phyloP scores from a whole-genome alignment of 768 basidiomycete genomes.

The Mycena galopus region DNA sequence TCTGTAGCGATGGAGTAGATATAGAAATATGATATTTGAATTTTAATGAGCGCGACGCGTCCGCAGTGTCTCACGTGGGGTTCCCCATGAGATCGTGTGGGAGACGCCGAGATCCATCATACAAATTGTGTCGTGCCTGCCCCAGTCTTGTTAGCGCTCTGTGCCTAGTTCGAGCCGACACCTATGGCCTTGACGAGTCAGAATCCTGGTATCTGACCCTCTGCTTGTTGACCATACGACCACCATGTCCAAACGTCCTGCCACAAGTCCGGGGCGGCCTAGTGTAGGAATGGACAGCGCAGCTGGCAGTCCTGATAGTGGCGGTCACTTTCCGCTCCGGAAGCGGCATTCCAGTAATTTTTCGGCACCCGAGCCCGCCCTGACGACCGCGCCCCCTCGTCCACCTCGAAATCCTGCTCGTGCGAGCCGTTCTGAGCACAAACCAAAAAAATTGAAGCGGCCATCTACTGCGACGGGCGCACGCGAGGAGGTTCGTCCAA shows the following conservation, averaged over 20 bases:
- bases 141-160: background rate
- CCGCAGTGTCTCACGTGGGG: background rate
- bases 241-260: slow-evolving; percentile 19
- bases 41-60: slow-evolving; percentile 11
- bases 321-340: slow-evolving; percentile 35
- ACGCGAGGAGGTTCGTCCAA: slow-evolving; percentile 46
- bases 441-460: slow-evolving; percentile 29
- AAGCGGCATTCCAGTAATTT: slow-evolving; percentile 47
- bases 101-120: background rate
- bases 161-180: background rate
- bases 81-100: background rate
- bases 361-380: slow-evolving; percentile 25
- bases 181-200: background rate
- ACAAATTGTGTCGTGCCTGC: background rate
- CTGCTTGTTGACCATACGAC: background rate
- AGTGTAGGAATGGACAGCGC: background rate
- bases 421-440: slow-evolving; percentile 15
- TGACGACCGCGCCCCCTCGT: slow-evolving; percentile 39
- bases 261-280: slow-evolving; percentile 27
- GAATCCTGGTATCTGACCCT: background rate
- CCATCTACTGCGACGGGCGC: slow-evolving; percentile 47
- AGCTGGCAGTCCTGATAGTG: background rate
- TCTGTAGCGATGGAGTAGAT: background rate
- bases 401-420: slow-evolving; percentile 52
- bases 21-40: background rate